Conservation (phyloP, 805 yeast genomes). For the Debaryomyces hansenii region DNA sequence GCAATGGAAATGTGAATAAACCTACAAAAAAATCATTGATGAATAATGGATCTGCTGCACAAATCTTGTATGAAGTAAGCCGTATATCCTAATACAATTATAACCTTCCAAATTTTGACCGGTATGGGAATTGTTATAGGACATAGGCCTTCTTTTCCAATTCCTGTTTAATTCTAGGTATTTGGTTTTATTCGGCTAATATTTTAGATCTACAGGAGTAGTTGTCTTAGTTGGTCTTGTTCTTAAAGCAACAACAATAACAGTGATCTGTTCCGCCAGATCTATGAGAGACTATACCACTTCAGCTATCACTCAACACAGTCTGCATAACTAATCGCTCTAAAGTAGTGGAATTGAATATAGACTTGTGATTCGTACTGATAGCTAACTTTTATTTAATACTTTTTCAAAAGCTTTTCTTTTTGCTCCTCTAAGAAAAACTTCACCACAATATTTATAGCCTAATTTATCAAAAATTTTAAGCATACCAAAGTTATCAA, state of each 20-base stretch:
- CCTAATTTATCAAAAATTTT: too few relatives aligned
- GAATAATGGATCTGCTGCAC: constrained; percentile 16
- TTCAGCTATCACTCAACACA: constrained; percentile 12
- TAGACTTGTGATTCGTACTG: too few relatives aligned
- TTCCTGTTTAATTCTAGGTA: constrained; percentile 97
- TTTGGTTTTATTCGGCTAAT: constrained; percentile 98
- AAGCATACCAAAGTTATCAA: too few relatives aligned
- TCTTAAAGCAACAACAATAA: constrained; percentile 97
- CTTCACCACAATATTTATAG: too few relatives aligned
- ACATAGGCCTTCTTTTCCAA: constrained; percentile 96
- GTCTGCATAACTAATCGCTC: too few relatives aligned
- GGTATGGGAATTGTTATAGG: constrained; percentile 85
- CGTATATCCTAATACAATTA: constrained; percentile 4
- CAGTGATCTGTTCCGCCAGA: constrained; percentile 99
- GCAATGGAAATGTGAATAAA: constrained; percentile 10
- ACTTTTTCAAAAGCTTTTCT: too few relatives aligned
- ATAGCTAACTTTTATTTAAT: too few relatives aligned
- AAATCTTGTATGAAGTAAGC: constrained; percentile 24
- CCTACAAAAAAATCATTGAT: constrained; percentile 21
- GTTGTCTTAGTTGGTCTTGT: constrained; percentile 99
- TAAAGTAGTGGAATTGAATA: too few relatives aligned
- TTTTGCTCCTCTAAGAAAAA: too few relatives aligned
- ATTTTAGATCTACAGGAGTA: constrained; percentile 99
- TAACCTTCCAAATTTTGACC: constrained; percentile 29
- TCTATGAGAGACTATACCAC: constrained; percentile 99